Evolutionary conservation across 495 filamentous ascomycete genomes (phyloP), one percentile per base, ranked within the genome.

Genomic region (Penicillium canariense): DNA sequence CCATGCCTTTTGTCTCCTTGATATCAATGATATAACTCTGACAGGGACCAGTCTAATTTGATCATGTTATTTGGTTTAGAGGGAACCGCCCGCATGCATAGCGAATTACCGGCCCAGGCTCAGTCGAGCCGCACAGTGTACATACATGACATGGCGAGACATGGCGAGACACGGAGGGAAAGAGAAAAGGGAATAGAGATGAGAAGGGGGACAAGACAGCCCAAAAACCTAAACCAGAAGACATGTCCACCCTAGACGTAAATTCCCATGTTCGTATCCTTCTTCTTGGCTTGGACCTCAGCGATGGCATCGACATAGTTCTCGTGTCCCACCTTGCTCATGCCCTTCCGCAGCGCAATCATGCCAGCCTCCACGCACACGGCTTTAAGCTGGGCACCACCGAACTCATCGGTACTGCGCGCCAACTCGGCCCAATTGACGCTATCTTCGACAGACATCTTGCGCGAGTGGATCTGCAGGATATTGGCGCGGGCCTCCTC

Each of bases 281-380:
- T 96, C 89, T 96, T 96, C 88, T 97, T 97, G 44, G 90, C 86
- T 71, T 96, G 90, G 60, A 98, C 94, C 70, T 99, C 94, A 18
- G 90, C 80, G 66, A 99, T 97, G 47, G 94, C 94, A 82, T 99
- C 94, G 22, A 99, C 94, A 70, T 97, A 99, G 75, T 99, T 91
- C 79, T 99, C 94, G 62, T 99, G 94, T 52, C 87, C 86, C 59
- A 99, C 90, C 83, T 96, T 96, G 70, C 82, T 88, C 80, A 89
- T 87, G 27, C 94, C 94, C 72, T 86, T 88, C 51, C 94, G 82
- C 59, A 99, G 77, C 17, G 94, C 94, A 75, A 99, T 99, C 94
- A 99, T 99, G 69, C 94, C 94, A 26, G 94, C 94, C 73, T 99
- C 94, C 34, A 99, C 94, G 69, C 94, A 99, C 25, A 99, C 94